Base-by-base conservation (phyloP, 2,329 filamentous ascomycete species). In the Fusarium begoniae region DNA sequence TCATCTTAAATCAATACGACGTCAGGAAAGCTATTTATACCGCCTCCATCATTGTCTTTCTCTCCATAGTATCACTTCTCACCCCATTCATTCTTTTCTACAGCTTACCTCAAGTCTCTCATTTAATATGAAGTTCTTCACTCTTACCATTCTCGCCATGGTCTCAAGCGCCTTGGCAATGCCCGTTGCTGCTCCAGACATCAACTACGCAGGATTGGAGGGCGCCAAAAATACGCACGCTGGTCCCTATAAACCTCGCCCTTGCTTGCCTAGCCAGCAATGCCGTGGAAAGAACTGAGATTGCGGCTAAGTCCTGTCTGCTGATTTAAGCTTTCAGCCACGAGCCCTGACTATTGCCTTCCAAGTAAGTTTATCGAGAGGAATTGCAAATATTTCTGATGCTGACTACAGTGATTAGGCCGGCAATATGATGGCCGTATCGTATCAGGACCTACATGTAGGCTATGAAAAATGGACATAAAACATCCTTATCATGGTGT, bases 221-320 rank as follows among this genome's bases (percentile, higher is more conserved):
- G 7, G 5, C 6, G 2, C 4, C 17, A 1, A 0, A 12, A 17
- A 50, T 1, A 2, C 10, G 6, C 5, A 30, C 10, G 2, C 7
- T n/a, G 7, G 7, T 12, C 7, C 22, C 9, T n/a, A 13, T 5
- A 3, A 4, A 4, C 47, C 22, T 3, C 47, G 28, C 5, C 28
- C 28, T n/a, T 50, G 47, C 47, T 13, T 32, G 7, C 15, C 22
- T 18, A 50, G 22, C 8, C 0, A 50, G 2, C 47, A 32, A 32
- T 50, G 47, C 5, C 15, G 10, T 17, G 20, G 28, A 32, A 50
- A 50, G 5, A 50, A 32, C 15, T 50, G 8, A 50, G 47, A 13
- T 15, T 8, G 20, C 7, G 32, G 7, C 7, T 12, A n/a, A n/a
- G n/a, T n/a, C n/a, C n/a, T n/a, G n/a, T n/a, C n/a, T n/a, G n/a